phyloP scores from a whole-genome alignment of 148 eudicot species.

The Vaccinium macrocarpon region DNA sequence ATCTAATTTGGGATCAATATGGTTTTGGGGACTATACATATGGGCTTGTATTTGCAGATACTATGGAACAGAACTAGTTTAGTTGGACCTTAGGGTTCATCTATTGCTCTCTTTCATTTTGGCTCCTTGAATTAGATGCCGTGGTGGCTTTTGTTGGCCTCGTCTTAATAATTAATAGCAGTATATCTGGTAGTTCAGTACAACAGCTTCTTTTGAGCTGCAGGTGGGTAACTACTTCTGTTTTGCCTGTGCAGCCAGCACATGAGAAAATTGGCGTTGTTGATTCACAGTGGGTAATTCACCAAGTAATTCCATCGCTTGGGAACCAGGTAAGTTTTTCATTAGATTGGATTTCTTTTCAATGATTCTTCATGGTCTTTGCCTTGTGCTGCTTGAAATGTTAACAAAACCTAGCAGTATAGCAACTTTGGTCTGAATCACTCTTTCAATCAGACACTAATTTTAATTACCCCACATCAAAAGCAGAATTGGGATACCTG shows the following conservation, averaged over 20 bases:
- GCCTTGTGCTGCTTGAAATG: no score
- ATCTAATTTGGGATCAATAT: background rate
- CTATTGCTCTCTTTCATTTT: background rate
- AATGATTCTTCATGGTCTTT: no score
- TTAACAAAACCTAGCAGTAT: no score
- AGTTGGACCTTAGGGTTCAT: background rate
- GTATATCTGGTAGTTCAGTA: background rate
- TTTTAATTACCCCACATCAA: background rate
- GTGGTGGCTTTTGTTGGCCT: background rate
- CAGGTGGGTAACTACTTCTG: background rate
- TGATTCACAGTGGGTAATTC: slow-evolving; percentile 80
- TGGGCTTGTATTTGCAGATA: background rate
- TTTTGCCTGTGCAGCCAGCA: slow-evolving; percentile 58
- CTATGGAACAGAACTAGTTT: background rate
- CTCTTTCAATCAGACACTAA: background rate
- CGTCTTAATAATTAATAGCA: background rate
- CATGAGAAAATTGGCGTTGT: slow-evolving; percentile 91
- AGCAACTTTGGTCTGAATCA: background rate
- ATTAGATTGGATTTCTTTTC: background rate
- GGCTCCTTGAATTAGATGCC: background rate
- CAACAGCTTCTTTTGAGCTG: background rate
- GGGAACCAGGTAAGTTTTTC: slow-evolving; percentile 52
- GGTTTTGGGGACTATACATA: background rate
- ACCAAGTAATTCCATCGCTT: slow-evolving; percentile 75
- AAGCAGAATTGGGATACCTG: background rate